Percentiles rank a stretch among this genome's conserved stretches.
phyloP scores from a whole-genome alignment of 805 yeast genomes.

The Candida xiaguanensis region DNA sequence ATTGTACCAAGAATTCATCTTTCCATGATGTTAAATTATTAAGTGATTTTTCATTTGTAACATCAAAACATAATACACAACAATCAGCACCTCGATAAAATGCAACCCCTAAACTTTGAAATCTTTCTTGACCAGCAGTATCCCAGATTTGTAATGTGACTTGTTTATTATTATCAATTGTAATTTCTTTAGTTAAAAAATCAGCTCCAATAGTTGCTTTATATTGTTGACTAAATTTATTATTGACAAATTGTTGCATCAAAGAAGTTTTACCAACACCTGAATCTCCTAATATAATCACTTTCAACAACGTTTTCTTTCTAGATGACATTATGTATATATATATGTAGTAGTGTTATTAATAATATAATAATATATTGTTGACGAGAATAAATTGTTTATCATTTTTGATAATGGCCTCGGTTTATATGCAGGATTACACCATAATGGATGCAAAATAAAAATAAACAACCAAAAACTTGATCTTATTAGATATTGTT shows the following conservation, averaged over 20 bases:
- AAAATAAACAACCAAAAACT: background rate
- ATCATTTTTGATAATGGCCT: conserved; percentile 1
- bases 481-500: background rate
- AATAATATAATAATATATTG: background rate
- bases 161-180: conserved; percentile 71
- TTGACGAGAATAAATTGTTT: conserved; percentile 3
- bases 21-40: conserved; percentile 89
- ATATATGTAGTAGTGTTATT: background rate
- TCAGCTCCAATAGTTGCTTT: conserved; percentile 99
- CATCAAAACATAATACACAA: conserved; percentile 94
- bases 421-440: background rate
- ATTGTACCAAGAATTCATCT: conserved; percentile 92
- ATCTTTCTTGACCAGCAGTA: conserved; percentile 98
- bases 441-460: background rate
- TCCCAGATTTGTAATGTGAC: conserved; percentile 93
- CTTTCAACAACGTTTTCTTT: conserved; percentile 76
- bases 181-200: conserved; percentile 85
- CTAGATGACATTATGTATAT: conserved; percentile 60
- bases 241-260: conserved; percentile 96
- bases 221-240: conserved; percentile 91
- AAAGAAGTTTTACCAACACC: conserved; percentile 97
- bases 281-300: conserved; percentile 91
- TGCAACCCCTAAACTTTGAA: conserved; percentile 95
- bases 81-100: conserved; percentile 98
- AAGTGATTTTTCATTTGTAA: conserved; percentile 89